phyloP scores from a whole-genome alignment of 305 asterid species.

The Petunia hybrid region DNA sequence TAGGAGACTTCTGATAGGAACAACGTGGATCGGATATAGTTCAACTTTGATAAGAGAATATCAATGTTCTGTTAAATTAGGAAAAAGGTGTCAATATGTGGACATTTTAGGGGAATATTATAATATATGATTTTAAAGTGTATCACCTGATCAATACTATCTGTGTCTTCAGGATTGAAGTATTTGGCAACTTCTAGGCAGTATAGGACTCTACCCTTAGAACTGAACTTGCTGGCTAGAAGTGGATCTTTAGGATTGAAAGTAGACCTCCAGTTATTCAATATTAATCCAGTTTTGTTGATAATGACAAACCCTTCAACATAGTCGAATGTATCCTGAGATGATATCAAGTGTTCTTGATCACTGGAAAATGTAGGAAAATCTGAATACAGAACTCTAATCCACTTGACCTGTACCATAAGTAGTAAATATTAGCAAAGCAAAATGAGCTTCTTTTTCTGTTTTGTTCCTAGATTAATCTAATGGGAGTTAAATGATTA shows the following conservation, averaged over 20 bases:
- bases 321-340: conserved; percentile 65
- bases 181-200: conserved; percentile 91
- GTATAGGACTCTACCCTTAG: conserved; percentile 75
- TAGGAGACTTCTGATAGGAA: conserved; percentile 78
- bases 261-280: conserved; percentile 87
- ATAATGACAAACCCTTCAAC: conserved; percentile 82
- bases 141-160: conserved; percentile 55
- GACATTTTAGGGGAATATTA: neutral
- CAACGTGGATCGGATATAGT: conserved; percentile 68
- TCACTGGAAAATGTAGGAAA: conserved; percentile 67
- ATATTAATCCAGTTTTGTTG: conserved; percentile 74
- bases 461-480: neutral
- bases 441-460: conserved; percentile 1
- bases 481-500: conserved; percentile 28
- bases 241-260: conserved; percentile 79
- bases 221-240: conserved; percentile 66
- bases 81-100: conserved; percentile 48
- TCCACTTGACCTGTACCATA: conserved; percentile 82
- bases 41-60: conserved; percentile 57
- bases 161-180: conserved; percentile 59
- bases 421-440: conserved; percentile 2
- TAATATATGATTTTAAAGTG: neutral
- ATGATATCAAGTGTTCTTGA: conserved; percentile 77
- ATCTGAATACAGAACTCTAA: conserved; percentile 79
- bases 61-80: conserved; percentile 70